These are phyloP conservation scores for Calonectria multiphialidica DNA, from an alignment of 2,329 filamentous ascomycete species.

Conservation along the genomic window DNA sequence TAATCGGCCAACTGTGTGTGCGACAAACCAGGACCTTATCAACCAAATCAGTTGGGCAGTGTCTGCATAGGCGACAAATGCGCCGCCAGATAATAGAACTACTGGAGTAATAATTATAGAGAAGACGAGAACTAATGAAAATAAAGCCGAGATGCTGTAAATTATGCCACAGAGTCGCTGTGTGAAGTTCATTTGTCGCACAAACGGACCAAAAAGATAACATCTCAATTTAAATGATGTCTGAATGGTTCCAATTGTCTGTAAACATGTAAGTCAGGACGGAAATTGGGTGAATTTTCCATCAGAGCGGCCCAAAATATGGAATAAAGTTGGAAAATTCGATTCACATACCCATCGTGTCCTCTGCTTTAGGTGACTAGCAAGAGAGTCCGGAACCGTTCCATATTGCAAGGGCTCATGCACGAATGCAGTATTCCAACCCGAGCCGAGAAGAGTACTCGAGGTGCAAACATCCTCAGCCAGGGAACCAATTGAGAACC, in stretches of 20 bases:
- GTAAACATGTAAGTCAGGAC: neutral
- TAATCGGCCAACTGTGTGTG: neutral
- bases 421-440: neutral
- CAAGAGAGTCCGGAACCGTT: neutral
- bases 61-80: neutral
- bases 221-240: neutral
- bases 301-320: too few species aligned
- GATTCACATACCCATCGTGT: neutral
- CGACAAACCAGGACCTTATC: neutral
- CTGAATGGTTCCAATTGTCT: neutral
- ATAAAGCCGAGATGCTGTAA: neutral
- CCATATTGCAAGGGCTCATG: neutral
- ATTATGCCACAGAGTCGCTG: neutral
- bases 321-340: too few species aligned
- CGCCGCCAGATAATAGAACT: neutral
- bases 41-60: neutral
- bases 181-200: neutral
- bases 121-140: neutral
- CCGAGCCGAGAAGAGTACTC: neutral
- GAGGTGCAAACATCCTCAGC: slow-evolving; percentile 1
- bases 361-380: neutral
- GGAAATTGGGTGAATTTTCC: neutral
- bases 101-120: neutral
- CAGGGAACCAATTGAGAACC: neutral
- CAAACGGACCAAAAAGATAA: neutral